Evolutionary conservation across 164 flowering plant species (phyloP).

Genomic region (Umbellularia californica): DNA sequence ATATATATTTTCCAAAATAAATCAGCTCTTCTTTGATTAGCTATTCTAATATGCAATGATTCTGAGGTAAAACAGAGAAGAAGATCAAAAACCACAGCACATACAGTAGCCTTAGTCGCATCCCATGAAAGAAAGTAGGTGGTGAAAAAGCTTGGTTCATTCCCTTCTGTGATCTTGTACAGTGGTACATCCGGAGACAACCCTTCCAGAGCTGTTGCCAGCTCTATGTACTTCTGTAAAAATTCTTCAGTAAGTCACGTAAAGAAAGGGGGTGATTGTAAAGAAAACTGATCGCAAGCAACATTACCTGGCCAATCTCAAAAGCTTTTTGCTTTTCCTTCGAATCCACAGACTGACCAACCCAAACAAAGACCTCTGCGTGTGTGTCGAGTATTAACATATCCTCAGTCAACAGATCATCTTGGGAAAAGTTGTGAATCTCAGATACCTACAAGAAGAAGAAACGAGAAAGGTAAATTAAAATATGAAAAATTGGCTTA

Average conservation of each 20-base stretch:
- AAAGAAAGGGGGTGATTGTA: background rate
- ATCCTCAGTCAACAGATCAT: slow-evolving; percentile 95
- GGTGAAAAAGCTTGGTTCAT: slow-evolving; percentile 95
- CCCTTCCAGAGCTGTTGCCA: slow-evolving; percentile 78
- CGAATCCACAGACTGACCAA: slow-evolving; percentile 81
- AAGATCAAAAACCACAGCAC: slow-evolving; percentile 18
- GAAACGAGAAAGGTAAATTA: background rate
- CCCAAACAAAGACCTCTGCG: slow-evolving; percentile 98
- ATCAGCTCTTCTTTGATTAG: too few species aligned
- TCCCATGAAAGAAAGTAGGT: slow-evolving; percentile 86
- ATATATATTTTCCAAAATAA: too few species aligned
- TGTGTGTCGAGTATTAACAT: slow-evolving; percentile 85
- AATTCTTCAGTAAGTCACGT: slow-evolving; percentile 3
- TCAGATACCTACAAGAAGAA: slow-evolving; percentile 62
- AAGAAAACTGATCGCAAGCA: background rate
- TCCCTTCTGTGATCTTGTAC: slow-evolving; percentile 94
- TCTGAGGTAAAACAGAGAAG: background rate
- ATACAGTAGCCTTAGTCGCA: slow-evolving; percentile 72
- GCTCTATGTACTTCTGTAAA: slow-evolving; percentile 71
- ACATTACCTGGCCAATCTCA: slow-evolving; percentile 82
- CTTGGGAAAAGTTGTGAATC: slow-evolving; percentile 87
- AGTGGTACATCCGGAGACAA: slow-evolving; percentile 70
- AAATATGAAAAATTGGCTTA: background rate
- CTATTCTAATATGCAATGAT: too few species aligned
- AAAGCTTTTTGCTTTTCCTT: slow-evolving; percentile 87